Percentiles rank a stretch among this genome's conserved stretches.
phyloP scores from a whole-genome alignment of 1,284 basidiomycete genomes.

The Tylopilus sp. region DNA sequence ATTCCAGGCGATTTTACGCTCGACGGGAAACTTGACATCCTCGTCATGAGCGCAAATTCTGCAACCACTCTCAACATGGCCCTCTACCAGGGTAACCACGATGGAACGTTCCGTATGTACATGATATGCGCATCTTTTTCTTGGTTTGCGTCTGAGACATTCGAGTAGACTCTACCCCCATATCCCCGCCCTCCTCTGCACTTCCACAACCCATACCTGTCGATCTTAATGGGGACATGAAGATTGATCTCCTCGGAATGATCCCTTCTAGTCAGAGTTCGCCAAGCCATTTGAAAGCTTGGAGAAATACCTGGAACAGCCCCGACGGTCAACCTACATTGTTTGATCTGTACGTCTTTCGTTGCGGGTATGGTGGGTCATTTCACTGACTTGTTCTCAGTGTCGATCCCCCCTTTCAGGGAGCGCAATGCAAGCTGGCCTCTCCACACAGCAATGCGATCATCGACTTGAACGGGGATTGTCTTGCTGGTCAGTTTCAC shows the following conservation, averaged over 20 bases:
- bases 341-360: conserved; percentile 54
- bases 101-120: conserved; percentile 66
- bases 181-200: conserved; percentile 61
- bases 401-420: conserved; percentile 56
- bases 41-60: conserved; percentile 73
- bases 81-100: conserved; percentile 61
- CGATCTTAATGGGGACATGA: conserved; percentile 86
- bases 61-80: conserved; percentile 57
- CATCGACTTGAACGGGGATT: conserved; percentile 96
- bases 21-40: conserved; percentile 85
- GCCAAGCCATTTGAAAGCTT: conserved; percentile 51
- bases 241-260: conserved; percentile 82
- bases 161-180: conserved; percentile 33
- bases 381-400: conserved; percentile 37
- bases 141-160: conserved; percentile 29
- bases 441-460: conserved; percentile 93
- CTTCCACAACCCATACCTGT: conserved; percentile 80
- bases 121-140: neutral
- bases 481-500: conserved; percentile 69
- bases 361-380: neutral
- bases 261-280: conserved; percentile 39
- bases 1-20: conserved; percentile 93
- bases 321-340: conserved; percentile 48
- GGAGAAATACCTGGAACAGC: conserved; percentile 75
- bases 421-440: conserved; percentile 67